Percentiles rank a stretch among this genome's conserved stretches.
Conservation (phyloP, 140 eudicot species). For the Senecio squalidus region DNA sequence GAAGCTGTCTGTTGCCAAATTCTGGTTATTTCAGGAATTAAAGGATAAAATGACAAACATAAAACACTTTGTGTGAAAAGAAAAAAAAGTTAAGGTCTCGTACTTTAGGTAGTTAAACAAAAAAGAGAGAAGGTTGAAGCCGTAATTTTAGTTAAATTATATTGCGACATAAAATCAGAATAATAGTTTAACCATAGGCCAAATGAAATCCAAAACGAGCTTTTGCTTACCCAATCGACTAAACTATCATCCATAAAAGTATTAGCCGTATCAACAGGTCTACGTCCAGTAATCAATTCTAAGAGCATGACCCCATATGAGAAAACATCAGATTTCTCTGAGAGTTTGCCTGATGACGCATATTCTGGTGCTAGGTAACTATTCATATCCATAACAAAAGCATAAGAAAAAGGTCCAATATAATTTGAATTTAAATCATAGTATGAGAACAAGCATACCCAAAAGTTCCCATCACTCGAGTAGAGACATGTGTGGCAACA, state of each 20-base stretch:
- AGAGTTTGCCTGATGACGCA: slow-evolving; percentile 88
- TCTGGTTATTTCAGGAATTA: too few species aligned
- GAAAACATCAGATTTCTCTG: slow-evolving; percentile 90
- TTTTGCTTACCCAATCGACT: slow-evolving; percentile 86
- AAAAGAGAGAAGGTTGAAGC: too few species aligned
- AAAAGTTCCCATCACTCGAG: slow-evolving; percentile 60
- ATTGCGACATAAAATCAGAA: not conserved
- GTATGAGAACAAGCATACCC: slow-evolving; percentile 32
- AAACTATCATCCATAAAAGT: slow-evolving; percentile 85
- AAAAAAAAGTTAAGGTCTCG: too few species aligned
- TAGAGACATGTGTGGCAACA: slow-evolving; percentile 41
- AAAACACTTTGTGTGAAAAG: too few species aligned
- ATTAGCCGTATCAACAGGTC: slow-evolving; percentile 66
- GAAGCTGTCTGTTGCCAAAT: too few species aligned
- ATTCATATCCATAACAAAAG: not conserved
- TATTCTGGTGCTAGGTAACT: slow-evolving; percentile 98
- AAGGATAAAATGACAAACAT: too few species aligned
- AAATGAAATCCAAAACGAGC: not conserved
- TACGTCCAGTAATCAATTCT: slow-evolving; percentile 88
- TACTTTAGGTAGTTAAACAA: too few species aligned
- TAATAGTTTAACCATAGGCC: not conserved
- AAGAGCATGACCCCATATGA: slow-evolving; percentile 93
- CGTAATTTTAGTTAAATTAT: too few species aligned
- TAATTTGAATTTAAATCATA: too few species aligned
- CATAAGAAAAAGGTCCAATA: not conserved